Conservation (phyloP, 768 basidiomycete genomes). For the Suillus bovinus region DNA sequence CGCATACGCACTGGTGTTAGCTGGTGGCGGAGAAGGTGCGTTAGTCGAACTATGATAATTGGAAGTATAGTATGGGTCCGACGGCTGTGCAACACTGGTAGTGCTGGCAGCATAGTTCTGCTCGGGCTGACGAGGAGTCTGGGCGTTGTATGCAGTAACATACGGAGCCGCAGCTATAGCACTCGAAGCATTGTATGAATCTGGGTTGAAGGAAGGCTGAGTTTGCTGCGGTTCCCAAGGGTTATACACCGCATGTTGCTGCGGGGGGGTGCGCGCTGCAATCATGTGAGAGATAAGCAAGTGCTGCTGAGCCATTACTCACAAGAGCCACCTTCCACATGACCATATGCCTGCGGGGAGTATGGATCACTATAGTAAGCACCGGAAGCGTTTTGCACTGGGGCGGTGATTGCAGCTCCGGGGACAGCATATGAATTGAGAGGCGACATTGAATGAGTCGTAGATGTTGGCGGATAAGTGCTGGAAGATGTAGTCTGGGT, state of each 20-base stretch:
- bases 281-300: constrained; percentile 10
- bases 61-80: constrained; percentile 30
- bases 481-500: constrained; percentile 41
- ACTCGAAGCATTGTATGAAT: constrained; percentile 41
- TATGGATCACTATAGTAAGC: constrained; percentile 30
- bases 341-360: constrained; percentile 46
- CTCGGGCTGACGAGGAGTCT: constrained; percentile 34
- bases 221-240: constrained; percentile 18
- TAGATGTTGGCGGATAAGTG: constrained; percentile 37
- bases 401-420: constrained; percentile 25
- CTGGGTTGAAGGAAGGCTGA: constrained; percentile 34
- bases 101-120: constrained; percentile 52
- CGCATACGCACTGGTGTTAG: constrained; percentile 39
- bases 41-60: constrained; percentile 20
- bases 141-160: constrained; percentile 14
- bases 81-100: constrained; percentile 38
- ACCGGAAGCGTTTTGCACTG: constrained; percentile 22
- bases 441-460: constrained; percentile 13
- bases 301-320: constrained; percentile 26
- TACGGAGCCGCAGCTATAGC: constrained; percentile 17
- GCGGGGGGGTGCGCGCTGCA: constrained; percentile 55
- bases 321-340: constrained; percentile 56
- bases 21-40: constrained; percentile 36
- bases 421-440: constrained; percentile 25
- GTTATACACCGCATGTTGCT: constrained; percentile 46